A percentile compares a stretch with the other conserved stretches of the same genome.
Evolutionary conservation across 306 rosid genomes (phyloP).

Genomic region (Cucumis melo): DNA sequence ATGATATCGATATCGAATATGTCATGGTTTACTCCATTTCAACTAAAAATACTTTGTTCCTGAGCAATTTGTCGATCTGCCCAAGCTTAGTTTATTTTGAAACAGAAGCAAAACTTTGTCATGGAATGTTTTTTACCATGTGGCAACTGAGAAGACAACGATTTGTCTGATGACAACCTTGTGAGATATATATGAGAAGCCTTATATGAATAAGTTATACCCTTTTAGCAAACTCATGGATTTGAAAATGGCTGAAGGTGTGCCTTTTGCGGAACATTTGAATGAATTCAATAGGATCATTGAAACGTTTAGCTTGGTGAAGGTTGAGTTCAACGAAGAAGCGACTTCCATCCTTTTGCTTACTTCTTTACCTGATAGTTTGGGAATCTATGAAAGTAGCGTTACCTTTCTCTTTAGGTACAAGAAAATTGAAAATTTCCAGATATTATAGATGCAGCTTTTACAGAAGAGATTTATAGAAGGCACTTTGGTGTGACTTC

Average conservation of each 20-base stretch:
- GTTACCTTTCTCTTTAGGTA: neutral
- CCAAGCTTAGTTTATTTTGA: too few relatives aligned
- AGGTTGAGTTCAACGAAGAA: neutral
- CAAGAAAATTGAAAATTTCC: neutral
- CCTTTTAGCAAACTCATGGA: neutral
- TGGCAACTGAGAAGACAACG: neutral
- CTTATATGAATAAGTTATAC: neutral
- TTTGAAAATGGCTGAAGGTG: neutral
- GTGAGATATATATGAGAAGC: neutral
- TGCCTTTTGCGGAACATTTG: neutral
- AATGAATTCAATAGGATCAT: neutral
- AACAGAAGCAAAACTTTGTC: neutral
- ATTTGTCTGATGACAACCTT: neutral
- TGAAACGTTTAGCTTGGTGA: neutral
- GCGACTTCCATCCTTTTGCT: neutral
- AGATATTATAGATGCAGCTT: neutral
- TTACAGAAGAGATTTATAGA: neutral
- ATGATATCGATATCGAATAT: neutral
- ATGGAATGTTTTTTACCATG: neutral
- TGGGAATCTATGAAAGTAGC: neutral
- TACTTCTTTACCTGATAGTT: neutral
- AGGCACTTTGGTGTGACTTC: neutral
- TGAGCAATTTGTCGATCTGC: too few relatives aligned
- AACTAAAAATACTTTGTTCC: too few relatives aligned
- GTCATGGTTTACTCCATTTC: neutral